Conservation (phyloP, 192 early-diverging fungal species). For the Coemansia sp. region DNA sequence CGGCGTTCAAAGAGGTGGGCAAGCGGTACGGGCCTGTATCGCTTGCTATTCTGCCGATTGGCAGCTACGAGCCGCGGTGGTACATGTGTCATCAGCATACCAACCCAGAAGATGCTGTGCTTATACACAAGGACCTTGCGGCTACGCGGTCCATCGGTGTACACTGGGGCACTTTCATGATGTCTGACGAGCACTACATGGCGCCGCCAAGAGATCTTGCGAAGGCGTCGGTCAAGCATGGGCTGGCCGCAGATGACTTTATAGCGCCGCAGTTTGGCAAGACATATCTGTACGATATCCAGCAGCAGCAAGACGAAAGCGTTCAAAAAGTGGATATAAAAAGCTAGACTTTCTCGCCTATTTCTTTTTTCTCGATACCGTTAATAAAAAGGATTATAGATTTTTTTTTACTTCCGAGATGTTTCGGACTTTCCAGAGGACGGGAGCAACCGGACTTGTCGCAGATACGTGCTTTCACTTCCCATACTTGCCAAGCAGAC, state of each 20-base stretch:
- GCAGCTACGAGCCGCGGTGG: slow-evolving; percentile 80
- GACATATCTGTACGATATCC: slow-evolving; percentile 23
- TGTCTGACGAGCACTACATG: slow-evolving; percentile 72
- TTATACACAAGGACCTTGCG: slow-evolving; percentile 72
- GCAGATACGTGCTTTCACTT: too few species aligned
- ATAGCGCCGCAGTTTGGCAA: slow-evolving; percentile 43
- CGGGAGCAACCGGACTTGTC: too few species aligned
- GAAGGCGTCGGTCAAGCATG: slow-evolving; percentile 41
- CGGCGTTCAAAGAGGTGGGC: slow-evolving; percentile 83
- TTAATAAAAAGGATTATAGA: not conserved
- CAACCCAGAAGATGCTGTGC: slow-evolving; percentile 78
- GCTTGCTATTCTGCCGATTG: slow-evolving; percentile 79
- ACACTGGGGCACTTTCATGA: slow-evolving; percentile 86
- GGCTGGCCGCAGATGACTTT: slow-evolving; percentile 22
- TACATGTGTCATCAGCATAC: slow-evolving; percentile 75
- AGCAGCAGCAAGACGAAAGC: not conserved
- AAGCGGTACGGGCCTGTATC: slow-evolving; percentile 67
- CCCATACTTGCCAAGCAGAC: too few species aligned
- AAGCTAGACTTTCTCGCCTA: not conserved
- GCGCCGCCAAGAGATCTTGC: slow-evolving; percentile 68
- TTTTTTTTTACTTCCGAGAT: not conserved
- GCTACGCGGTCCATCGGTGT: slow-evolving; percentile 70
- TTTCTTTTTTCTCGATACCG: not conserved
- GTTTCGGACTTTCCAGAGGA: too few species aligned
- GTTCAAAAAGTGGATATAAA: not conserved